A percentile compares a stretch with the other conserved stretches of the same genome.
Conservation (phyloP, 768 basidiomycete genomes). For the Leucosporidium scottii region DNA sequence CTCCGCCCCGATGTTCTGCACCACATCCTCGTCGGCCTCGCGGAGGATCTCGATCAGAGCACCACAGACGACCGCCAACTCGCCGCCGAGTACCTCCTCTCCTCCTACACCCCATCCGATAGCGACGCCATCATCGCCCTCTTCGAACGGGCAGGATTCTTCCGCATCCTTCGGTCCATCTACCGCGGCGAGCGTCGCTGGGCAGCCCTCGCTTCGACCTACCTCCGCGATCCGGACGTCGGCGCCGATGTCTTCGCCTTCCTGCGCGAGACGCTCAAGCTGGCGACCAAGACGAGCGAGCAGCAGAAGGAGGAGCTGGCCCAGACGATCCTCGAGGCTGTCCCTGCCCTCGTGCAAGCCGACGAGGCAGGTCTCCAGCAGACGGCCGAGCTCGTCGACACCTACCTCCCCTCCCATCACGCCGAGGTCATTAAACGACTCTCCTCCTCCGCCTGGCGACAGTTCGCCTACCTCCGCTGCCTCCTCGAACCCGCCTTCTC, state of each 20-base stretch:
- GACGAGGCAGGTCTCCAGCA: conserved; percentile 49
- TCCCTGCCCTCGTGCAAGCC: conserved; percentile 58
- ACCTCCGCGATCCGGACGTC: conserved; percentile 65
- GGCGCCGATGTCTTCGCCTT: conserved; percentile 29
- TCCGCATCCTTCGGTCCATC: conserved; percentile 75
- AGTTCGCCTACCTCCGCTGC: conserved; percentile 68
- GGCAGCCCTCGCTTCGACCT: conserved; percentile 64
- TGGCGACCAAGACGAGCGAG: conserved; percentile 7
- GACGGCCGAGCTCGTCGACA: conserved; percentile 68
- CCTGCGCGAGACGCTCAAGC: conserved; percentile 28
- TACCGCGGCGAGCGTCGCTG: conserved; percentile 69
- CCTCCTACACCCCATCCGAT: conserved; percentile 65
- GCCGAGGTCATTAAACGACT: conserved; percentile 54
- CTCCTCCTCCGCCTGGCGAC: conserved; percentile 49
- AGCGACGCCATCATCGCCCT: conserved; percentile 55
- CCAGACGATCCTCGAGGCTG: conserved; percentile 51
- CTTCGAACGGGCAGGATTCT: conserved; percentile 81
- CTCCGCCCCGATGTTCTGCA: conserved; percentile 64
- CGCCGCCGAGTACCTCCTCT: conserved; percentile 87
- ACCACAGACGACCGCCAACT: conserved; percentile 91
- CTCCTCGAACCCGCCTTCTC: conserved; percentile 54
- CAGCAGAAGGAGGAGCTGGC: conserved; percentile 48
- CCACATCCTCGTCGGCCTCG: conserved; percentile 66
- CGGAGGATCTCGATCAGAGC: conserved; percentile 62
- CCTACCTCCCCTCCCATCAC: conserved; percentile 61